Conservation (phyloP, 1,139 yeast genomes). For the Meyerozyma smithsonii region DNA sequence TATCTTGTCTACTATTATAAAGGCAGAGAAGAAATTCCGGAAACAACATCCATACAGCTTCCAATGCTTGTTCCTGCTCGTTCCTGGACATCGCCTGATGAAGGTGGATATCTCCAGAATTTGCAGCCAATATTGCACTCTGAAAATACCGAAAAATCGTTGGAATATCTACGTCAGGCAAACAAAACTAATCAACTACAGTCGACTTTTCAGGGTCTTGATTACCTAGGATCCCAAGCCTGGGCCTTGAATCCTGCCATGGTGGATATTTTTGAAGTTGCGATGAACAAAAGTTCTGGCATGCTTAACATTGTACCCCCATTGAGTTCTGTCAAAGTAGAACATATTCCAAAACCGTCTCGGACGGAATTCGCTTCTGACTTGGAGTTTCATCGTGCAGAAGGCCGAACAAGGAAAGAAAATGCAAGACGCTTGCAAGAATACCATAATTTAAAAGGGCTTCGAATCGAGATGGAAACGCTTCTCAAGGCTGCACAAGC, state of each 20-base stretch:
- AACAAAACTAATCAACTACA: conserved; percentile 30
- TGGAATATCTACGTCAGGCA: conserved; percentile 22
- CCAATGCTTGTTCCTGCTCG: conserved; percentile 41
- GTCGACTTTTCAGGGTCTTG: conserved; percentile 26
- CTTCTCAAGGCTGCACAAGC: conserved; percentile 23
- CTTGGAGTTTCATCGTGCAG: conserved; percentile 6
- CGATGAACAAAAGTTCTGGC: conserved; percentile 19
- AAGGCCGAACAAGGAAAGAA: conserved; percentile 5
- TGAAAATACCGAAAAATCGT: conserved; percentile 15
- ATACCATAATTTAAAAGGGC: conserved; percentile 15
- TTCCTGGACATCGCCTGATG: conserved; percentile 29
- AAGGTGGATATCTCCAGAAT: conserved; percentile 33
- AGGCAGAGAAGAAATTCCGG: conserved; percentile 11
- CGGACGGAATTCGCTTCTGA: conserved; percentile 6
- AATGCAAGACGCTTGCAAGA: conserved; percentile 7
- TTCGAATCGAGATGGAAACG: conserved; percentile 20
- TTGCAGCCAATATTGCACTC: conserved; percentile 24
- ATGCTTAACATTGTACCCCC: conserved; percentile 28
- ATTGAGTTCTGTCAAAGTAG: conserved; percentile 4
- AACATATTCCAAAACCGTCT: conserved; percentile 7
- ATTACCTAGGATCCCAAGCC: conserved; percentile 24
- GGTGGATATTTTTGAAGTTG: conserved; percentile 18
- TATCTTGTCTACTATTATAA: conserved; percentile 17
- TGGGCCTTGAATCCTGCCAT: conserved; percentile 36
- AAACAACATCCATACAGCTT: conserved; percentile 17